Evolutionary conservation across 2,329 filamentous ascomycete genomes (phyloP).

Genomic region (Botryotinia globosa): DNA sequence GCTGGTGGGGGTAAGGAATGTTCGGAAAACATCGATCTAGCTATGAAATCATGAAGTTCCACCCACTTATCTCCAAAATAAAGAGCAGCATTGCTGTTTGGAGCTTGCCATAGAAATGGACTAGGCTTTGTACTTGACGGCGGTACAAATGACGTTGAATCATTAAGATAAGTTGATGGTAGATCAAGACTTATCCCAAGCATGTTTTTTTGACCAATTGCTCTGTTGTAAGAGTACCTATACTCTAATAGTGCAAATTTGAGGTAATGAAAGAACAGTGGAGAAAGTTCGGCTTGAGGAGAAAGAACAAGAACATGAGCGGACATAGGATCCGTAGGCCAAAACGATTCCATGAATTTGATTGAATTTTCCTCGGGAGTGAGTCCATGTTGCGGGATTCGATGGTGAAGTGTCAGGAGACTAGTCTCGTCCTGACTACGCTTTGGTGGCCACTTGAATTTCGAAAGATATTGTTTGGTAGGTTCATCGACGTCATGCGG

Average conservation of each 20-base stretch:
- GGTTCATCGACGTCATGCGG: constrained; percentile 66
- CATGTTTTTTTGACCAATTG: constrained; percentile 53
- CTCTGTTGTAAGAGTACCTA: constrained; percentile 59
- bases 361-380: constrained; percentile 69
- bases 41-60: constrained; percentile 78
- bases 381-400: constrained; percentile 59
- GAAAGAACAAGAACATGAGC: constrained; percentile 84
- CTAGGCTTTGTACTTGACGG: constrained; percentile 38
- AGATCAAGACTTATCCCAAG: constrained; percentile 79
- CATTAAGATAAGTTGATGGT: constrained; percentile 63
- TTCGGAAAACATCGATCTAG: constrained; percentile 40
- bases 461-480: constrained; percentile 59
- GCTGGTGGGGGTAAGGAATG: constrained; percentile 40
- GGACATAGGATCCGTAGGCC: constrained; percentile 61
- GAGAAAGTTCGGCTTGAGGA: constrained; percentile 74
- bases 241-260: constrained; percentile 77
- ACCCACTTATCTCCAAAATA: constrained; percentile 85
- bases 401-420: constrained; percentile 69
- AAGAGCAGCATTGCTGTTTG: constrained; percentile 76
- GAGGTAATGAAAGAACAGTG: constrained; percentile 81
- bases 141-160: constrained; percentile 52
- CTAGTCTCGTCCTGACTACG: constrained; percentile 43
- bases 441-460: constrained; percentile 65
- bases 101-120: constrained; percentile 78
- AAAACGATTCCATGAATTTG: constrained; percentile 83